Evolutionary conservation across 192 early-diverging fungal species (phyloP).

Genomic region (Backusella westeae): DNA sequence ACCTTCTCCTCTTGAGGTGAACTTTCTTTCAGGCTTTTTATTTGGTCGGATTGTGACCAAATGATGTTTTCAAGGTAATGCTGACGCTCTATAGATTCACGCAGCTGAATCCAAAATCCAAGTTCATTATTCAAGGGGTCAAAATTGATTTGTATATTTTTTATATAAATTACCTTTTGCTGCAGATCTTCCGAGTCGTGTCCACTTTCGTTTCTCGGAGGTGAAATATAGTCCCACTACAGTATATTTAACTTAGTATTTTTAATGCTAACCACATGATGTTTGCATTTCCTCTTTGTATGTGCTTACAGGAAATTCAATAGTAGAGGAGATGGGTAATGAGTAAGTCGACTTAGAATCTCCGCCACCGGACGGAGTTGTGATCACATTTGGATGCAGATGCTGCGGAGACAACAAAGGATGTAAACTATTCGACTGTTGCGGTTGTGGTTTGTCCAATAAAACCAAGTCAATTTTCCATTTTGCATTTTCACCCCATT

Average conservation of each 20-base stretch:
- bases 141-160: constrained; percentile 9
- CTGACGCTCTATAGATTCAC: constrained; percentile 20
- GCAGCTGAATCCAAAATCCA: constrained; percentile 15
- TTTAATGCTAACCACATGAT: constrained; percentile 5
- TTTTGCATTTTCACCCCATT: constrained; percentile 35
- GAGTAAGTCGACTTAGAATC: background rate
- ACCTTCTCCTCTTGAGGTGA: background rate
- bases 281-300: background rate
- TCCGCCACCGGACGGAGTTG: constrained; percentile 7
- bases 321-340: constrained; percentile 10
- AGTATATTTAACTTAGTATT: constrained; percentile 6
- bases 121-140: background rate
- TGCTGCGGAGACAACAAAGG: constrained; percentile 10
- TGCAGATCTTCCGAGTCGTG: constrained; percentile 22
- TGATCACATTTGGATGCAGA: background rate
- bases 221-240: constrained; percentile 18
- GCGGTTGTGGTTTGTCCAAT: constrained; percentile 18
- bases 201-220: background rate
- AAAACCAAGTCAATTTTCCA: constrained; percentile 33
- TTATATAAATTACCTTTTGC: constrained; percentile 16
- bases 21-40: constrained; percentile 9
- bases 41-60: constrained; percentile 23
- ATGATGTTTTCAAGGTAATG: constrained; percentile 14
- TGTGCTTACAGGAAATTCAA: constrained; percentile 19
- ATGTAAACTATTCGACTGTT: constrained; percentile 3